Base-by-base conservation (phyloP, 441 rosid genomes). In the Croton setiger region DNA sequence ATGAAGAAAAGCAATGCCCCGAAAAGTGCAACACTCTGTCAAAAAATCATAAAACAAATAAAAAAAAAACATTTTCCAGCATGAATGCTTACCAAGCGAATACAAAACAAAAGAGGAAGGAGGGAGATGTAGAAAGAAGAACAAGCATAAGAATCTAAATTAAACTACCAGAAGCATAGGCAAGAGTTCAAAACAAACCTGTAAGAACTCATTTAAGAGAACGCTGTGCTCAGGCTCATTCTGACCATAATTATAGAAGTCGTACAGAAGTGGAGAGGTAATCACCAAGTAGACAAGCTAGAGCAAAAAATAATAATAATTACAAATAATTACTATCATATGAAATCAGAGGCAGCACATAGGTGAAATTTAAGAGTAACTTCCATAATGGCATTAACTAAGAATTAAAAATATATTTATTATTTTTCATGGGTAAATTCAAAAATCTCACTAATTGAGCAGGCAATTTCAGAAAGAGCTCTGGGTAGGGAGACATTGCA, bases 1-100 rank as follows among this genome's bases (percentile, higher is more conserved):
- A 81, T 37, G 78, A 80, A 85, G 70, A 72, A 82, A 51, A 85
- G 71, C 75, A 85, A 61, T 12, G 84, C 84, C 27, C 88, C 84
- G 0, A 74, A 77, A 39, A 80, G 70, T 0, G 86, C 84, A 74
- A 80, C 76, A 64, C 75, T 77, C 86, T 85, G 83, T 68, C 61
- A 64, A 49, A 31, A 36, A 17, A 36, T 52, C 60, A 73, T 53
- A 33, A 52, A 33, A 27, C 15, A 36, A 31, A 41, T 14, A 27
- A 27, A 69, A 27, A 27, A 69, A 64, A 10, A 43, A 21, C 53
- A 36, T 11, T 60, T 48, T 37, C 33, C 4, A 1, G 41, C 17
- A 15, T 43, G 18, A 43, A 69, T 31, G 23, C 11, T 18, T 8
- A 14, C 33, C 12, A 35, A 31, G 3, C 1, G n/a, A 35, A 10